phyloP scores from a whole-genome alignment of 805 yeast species.

The Nakazawaea laoshanensis region DNA sequence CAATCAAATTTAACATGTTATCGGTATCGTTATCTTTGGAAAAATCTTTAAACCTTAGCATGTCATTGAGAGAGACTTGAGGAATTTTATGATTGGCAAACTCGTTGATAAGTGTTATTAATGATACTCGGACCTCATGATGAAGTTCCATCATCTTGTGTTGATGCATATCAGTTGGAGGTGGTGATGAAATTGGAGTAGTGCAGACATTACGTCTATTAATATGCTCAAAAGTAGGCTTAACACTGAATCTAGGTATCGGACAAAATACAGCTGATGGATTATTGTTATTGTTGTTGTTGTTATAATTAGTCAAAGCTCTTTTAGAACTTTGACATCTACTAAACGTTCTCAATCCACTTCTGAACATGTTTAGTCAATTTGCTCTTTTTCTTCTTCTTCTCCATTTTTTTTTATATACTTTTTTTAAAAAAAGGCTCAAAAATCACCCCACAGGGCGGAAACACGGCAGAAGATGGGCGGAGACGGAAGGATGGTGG shows the following conservation, averaged over 20 bases:
- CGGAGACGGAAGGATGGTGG: too few species aligned
- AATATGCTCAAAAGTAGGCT: too few species aligned
- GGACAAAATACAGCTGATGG: too few species aligned
- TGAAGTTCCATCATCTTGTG: constrained; percentile 14
- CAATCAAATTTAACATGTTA: constrained; percentile 24
- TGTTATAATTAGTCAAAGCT: constrained; percentile 5
- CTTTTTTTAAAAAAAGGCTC: too few species aligned
- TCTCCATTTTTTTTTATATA: too few species aligned
- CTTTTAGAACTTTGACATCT: constrained; percentile 4
- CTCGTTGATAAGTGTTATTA: constrained; percentile 50
- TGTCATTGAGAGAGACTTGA: constrained; percentile 39
- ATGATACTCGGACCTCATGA: constrained; percentile 46
- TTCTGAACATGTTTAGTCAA: constrained; percentile 2
- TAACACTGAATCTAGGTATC: too few species aligned
- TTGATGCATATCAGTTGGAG: constrained; percentile 1
- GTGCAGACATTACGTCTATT: too few species aligned
- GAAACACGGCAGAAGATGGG: background rate
- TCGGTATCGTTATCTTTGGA: constrained; percentile 20
- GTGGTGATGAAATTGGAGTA: background rate
- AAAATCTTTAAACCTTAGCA: constrained; percentile 35
- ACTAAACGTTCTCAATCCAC: background rate
- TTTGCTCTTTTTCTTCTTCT: too few species aligned
- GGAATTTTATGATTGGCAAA: constrained; percentile 47
- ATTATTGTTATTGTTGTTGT: background rate
- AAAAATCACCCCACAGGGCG: background rate